phyloP scores from a whole-genome alignment of 2,329 filamentous ascomycete genomes.

The Fusarium protoensiforme region DNA sequence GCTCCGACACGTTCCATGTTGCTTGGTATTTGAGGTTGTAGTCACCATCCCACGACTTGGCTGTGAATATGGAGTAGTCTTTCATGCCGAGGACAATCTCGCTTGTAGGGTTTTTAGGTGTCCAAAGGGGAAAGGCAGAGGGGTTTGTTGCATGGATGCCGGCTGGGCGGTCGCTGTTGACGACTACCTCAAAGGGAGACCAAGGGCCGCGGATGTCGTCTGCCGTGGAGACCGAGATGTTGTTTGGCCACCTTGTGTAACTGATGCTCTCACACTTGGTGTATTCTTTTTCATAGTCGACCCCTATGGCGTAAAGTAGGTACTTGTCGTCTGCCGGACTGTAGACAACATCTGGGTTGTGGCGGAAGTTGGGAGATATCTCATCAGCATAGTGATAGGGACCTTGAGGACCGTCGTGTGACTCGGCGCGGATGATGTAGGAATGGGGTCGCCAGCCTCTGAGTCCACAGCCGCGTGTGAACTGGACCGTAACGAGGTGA shows the following conservation, averaged over 20 bases:
- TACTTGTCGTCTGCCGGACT: constrained; percentile 56
- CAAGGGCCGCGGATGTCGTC: constrained; percentile 32
- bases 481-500: constrained; percentile 59
- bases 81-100: constrained; percentile 24
- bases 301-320: constrained; percentile 58
- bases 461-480: constrained; percentile 58
- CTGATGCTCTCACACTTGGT: constrained; percentile 22
- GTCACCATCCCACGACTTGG: neutral
- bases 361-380: constrained; percentile 55
- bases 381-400: constrained; percentile 56
- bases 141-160: constrained; percentile 52
- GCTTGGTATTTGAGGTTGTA: constrained; percentile 22
- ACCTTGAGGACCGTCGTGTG: constrained; percentile 53
- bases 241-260: constrained; percentile 29
- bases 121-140: constrained; percentile 50
- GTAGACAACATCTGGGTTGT: constrained; percentile 59
- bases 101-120: neutral
- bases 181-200: constrained; percentile 14
- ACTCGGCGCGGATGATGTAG: constrained; percentile 58
- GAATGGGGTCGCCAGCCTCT: constrained; percentile 59
- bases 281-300: constrained; percentile 9
- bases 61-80: constrained; percentile 20
- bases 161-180: constrained; percentile 20
- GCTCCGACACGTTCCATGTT: constrained; percentile 25
- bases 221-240: constrained; percentile 41